Conservation (phyloP, 2,329 filamentous ascomycete genomes). For the Botrytis pseudocinerea region DNA sequence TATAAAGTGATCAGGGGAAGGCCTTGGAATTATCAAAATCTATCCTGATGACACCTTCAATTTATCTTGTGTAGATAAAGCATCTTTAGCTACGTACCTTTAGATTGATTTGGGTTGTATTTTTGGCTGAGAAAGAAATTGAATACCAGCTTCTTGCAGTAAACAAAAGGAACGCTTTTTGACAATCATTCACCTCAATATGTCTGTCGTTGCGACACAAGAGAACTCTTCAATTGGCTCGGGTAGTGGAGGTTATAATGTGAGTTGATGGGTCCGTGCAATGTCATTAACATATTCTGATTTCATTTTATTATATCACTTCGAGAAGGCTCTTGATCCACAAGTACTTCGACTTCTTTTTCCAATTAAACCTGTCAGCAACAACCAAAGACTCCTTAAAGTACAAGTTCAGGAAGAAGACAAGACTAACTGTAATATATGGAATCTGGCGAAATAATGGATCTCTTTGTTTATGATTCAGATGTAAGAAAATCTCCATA, state of each 20-base stretch:
- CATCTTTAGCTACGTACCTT: neutral
- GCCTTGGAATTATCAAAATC: neutral
- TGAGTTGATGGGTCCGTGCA: neutral
- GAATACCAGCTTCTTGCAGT: neutral
- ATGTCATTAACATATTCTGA: neutral
- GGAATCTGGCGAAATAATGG: neutral
- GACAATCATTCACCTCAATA: neutral
- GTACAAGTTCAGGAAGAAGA: neutral
- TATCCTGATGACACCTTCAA: neutral
- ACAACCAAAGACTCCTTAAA: neutral
- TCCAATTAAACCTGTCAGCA: neutral
- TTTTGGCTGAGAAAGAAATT: neutral
- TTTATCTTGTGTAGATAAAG: neutral
- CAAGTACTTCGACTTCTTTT: neutral
- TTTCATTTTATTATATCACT: neutral
- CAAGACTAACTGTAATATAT: neutral
- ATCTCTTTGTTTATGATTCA: neutral
- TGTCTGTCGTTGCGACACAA: neutral
- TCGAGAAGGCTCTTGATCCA: neutral
- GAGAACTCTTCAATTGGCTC: neutral
- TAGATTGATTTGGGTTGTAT: neutral
- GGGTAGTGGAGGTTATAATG: neutral
- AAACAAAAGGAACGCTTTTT: too few relatives aligned
- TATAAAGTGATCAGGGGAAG: neutral
- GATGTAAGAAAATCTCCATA: neutral